phyloP scores from a whole-genome alignment of 129 eudicot genomes.

The Lactuca saligna region DNA sequence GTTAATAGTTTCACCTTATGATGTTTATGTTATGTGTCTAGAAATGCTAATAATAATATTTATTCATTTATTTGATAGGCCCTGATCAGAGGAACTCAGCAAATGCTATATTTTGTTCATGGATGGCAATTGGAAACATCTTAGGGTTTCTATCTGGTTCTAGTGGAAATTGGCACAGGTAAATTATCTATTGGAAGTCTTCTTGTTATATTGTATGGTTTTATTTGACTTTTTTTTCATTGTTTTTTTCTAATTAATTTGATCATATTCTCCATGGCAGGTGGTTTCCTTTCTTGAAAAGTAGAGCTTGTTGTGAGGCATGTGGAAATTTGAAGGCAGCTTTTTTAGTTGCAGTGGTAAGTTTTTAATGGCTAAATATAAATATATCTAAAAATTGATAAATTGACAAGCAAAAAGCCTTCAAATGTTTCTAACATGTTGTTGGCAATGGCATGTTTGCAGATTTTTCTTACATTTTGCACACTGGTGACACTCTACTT shows the following conservation, averaged over 20 bases:
- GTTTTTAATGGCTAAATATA: conserved; percentile 12
- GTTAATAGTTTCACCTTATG: conserved; percentile 10
- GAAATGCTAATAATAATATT: conserved; percentile 13
- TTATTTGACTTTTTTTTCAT: too few relatives aligned
- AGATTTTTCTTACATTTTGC: conserved; percentile 75
- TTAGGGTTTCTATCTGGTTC: conserved; percentile 93
- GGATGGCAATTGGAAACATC: conserved; percentile 99
- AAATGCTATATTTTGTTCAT: conserved; percentile 87
- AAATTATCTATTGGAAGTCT: conserved; percentile 4
- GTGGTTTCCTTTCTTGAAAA: conserved; percentile 92
- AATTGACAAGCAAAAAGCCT: too few relatives aligned
- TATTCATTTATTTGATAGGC: conserved; percentile 40
- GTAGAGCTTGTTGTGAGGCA: conserved; percentile 90
- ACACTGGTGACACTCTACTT: conserved; percentile 85
- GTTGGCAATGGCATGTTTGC: conserved; percentile 18
- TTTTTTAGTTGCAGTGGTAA: conserved; percentile 93
- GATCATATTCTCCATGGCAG: conserved; percentile 45
- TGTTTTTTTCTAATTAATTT: conserved; percentile 1
- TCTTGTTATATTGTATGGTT: too few relatives aligned
- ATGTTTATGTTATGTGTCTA: conserved; percentile 10
- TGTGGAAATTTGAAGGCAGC: conserved; percentile 98
- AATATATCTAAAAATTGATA: too few relatives aligned
- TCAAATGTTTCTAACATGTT: too few relatives aligned
- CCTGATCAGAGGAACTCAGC: conserved; percentile 98
- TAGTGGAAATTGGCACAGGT: conserved; percentile 96